phyloP scores from a whole-genome alignment of 2,329 filamentous ascomycete species.

The Aspergillus viridinutans region DNA sequence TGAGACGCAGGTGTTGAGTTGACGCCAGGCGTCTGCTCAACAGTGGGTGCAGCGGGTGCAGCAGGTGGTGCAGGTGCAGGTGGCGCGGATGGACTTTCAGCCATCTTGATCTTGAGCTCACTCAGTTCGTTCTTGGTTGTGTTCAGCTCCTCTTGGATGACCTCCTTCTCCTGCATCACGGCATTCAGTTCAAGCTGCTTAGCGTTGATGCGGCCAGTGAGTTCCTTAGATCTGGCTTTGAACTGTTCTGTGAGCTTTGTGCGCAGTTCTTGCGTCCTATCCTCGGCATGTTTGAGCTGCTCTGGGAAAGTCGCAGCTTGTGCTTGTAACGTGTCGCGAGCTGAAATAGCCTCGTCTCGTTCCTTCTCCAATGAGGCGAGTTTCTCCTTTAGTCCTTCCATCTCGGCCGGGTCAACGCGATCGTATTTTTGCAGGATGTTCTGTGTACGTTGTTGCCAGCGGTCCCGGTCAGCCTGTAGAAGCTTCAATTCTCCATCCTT shows the following conservation, averaged over 20 bases:
- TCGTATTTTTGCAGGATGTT: conserved; percentile 96
- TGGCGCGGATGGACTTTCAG: conserved; percentile 36
- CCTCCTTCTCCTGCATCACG: conserved; percentile 59
- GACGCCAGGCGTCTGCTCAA: conserved; percentile 51
- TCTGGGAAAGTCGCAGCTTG: conserved; percentile 47
- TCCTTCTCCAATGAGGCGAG: conserved; percentile 64
- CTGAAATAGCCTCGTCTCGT: conserved; percentile 59
- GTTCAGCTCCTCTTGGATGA: conserved; percentile 65
- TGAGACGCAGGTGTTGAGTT: conserved; percentile 30
- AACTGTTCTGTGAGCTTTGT: conserved; percentile 46
- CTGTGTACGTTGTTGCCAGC: conserved; percentile 93
- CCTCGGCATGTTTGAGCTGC: conserved; percentile 44
- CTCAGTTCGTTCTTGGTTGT: conserved; percentile 57
- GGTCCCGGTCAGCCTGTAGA: conserved; percentile 84
- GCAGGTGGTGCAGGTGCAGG: conserved; percentile 17
- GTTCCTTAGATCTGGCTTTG: conserved; percentile 57
- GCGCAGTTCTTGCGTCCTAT: conserved; percentile 49
- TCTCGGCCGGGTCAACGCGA: conserved; percentile 85
- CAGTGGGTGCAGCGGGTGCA: conserved; percentile 12
- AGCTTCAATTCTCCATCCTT: conserved; percentile 86
- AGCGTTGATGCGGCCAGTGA: conserved; percentile 59
- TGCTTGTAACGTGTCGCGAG: conserved; percentile 48
- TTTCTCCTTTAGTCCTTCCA: conserved; percentile 81
- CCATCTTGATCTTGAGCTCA: conserved; percentile 49
- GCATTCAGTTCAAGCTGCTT: conserved; percentile 47